Conservation (phyloP, 768 basidiomycete genomes). For the Leucosporidium creatinivorum region DNA sequence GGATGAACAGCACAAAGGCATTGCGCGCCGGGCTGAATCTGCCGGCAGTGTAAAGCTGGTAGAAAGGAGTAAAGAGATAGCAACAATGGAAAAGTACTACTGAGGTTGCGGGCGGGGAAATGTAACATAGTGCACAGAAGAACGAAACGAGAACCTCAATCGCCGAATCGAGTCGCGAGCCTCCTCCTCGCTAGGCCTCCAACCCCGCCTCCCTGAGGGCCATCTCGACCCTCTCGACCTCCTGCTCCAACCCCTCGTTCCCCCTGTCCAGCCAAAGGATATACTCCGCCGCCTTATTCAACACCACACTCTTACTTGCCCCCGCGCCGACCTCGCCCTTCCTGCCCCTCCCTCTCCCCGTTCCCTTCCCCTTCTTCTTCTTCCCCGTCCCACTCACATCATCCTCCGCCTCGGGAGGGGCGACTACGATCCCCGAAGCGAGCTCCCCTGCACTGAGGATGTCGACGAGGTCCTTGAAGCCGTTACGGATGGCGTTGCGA, state of each 20-base stretch:
- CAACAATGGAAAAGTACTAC: no score
- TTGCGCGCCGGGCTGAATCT: no score
- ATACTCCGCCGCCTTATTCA: conserved; percentile 80
- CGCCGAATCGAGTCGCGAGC: no score
- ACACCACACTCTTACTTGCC: conserved; percentile 68
- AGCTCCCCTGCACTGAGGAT: conserved; percentile 54
- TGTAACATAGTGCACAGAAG: no score
- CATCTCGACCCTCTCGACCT: conserved; percentile 60
- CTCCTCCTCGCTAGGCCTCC: not conserved
- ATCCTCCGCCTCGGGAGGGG: conserved; percentile 12
- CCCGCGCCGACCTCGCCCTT: conserved; percentile 31
- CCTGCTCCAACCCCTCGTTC: conserved; percentile 58
- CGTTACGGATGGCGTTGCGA: conserved; percentile 81
- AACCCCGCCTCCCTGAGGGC: not conserved
- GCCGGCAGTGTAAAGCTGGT: no score
- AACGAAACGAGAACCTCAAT: no score
- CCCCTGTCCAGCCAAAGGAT: conserved; percentile 80
- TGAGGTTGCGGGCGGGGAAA: no score
- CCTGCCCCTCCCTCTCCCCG: conserved; percentile 21
- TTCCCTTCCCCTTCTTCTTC: conserved; percentile 54
- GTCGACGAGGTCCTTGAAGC: conserved; percentile 75
- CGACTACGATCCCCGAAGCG: conserved; percentile 51
- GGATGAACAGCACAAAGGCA: no score
- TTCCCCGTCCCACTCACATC: conserved; percentile 48
- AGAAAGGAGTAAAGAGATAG: no score